A percentile compares a stretch with the other conserved stretches of the same genome.
Conservation (phyloP, 2,329 filamentous ascomycete species). For the Hypoxylon rubiginosum region DNA sequence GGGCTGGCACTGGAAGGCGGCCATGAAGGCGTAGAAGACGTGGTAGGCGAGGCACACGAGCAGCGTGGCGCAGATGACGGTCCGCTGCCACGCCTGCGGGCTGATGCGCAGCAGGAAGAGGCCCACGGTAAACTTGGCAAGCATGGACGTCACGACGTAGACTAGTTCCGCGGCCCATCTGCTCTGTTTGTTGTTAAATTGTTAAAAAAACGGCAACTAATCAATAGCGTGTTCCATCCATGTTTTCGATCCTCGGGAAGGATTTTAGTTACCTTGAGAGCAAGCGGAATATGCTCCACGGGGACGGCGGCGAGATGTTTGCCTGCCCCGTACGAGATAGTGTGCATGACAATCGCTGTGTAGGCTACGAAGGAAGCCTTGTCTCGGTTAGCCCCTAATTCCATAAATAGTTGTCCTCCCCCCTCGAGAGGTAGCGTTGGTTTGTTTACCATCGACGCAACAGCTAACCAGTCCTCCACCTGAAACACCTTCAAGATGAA, state of each 20-base stretch:
- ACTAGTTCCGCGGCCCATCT: conserved; percentile 56
- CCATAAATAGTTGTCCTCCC: neutral
- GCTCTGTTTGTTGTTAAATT: conserved; percentile 35
- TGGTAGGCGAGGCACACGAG: conserved; percentile 52
- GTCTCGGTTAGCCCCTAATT: conserved; percentile 35
- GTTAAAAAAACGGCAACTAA: neutral
- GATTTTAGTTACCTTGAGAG: conserved; percentile 43
- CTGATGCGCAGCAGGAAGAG: conserved; percentile 58
- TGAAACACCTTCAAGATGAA: conserved; percentile 45
- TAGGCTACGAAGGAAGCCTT: conserved; percentile 43
- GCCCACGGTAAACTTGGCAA: conserved; percentile 56
- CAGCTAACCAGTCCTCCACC: conserved; percentile 46
- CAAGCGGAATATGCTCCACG: conserved; percentile 37
- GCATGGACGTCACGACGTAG: conserved; percentile 57
- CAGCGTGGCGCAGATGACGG: conserved; percentile 53
- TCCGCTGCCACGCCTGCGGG: conserved; percentile 51
- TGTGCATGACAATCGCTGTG: conserved; percentile 39
- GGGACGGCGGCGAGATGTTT: conserved; percentile 40
- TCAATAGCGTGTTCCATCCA: neutral
- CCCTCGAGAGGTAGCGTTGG: neutral
- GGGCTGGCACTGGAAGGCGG: conserved; percentile 56
- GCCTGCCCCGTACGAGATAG: conserved; percentile 44
- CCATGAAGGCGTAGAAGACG: conserved; percentile 55
- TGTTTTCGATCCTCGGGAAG: neutral
- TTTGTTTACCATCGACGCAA: conserved; percentile 44